Conservation (phyloP, 345 rosid species). For the Gynandropsis gynandra region DNA sequence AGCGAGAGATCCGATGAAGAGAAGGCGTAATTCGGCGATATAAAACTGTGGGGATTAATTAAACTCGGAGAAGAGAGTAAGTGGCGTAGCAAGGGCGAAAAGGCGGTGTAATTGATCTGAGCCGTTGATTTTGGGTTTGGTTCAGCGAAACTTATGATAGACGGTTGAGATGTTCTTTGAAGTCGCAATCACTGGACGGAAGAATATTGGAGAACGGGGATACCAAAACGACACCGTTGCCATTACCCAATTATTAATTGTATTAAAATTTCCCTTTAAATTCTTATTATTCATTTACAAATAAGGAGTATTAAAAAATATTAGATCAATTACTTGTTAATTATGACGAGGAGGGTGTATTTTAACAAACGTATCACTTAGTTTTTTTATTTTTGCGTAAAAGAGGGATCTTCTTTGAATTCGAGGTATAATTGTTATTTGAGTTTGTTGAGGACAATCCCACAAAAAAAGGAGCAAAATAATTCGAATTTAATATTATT, state of each 20-base stretch:
- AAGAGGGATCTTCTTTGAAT: too few relatives aligned
- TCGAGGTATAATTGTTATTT: too few relatives aligned
- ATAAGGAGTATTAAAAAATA: too few relatives aligned
- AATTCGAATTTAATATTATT: too few relatives aligned
- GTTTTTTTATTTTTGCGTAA: too few relatives aligned
- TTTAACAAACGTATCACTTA: too few relatives aligned
- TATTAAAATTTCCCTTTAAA: too few relatives aligned
- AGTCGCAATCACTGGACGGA: slow-evolving; percentile 16
- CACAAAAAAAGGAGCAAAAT: too few relatives aligned
- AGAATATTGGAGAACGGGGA: not conserved
- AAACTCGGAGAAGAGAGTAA: not conserved
- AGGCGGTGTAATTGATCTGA: slow-evolving; percentile 15
- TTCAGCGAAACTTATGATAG: slow-evolving; percentile 6
- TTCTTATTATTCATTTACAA: not conserved
- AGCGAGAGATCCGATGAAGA: slow-evolving; percentile 11
- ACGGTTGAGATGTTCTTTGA: slow-evolving; percentile 15
- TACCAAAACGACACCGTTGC: slow-evolving; percentile 26
- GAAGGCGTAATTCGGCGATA: slow-evolving; percentile 9
- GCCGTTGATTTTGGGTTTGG: slow-evolving; percentile 25
- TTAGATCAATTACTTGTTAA: not conserved
- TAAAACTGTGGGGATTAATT: too few relatives aligned
- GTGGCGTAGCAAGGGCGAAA: slow-evolving; percentile 24
- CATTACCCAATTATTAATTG: not conserved
- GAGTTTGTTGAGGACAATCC: too few relatives aligned
- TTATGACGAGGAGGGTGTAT: too few relatives aligned